phyloP scores from a whole-genome alignment of 2,329 filamentous ascomycete genomes.

The Exophiala calicioides region DNA sequence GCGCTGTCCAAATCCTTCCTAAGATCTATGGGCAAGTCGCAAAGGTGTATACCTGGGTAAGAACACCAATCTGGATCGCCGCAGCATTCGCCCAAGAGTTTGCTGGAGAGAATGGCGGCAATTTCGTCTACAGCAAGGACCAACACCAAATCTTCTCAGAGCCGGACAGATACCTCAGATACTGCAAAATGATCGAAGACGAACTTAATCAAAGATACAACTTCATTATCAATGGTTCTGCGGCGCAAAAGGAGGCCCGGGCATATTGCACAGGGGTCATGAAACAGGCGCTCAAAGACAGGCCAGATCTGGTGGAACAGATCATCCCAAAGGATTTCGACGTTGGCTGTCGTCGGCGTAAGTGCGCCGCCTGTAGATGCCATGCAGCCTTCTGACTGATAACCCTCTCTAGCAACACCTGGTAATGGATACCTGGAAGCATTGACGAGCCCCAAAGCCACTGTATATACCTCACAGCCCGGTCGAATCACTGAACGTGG shows the following conservation, averaged over 20 bases:
- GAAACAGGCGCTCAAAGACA: constrained; percentile 27
- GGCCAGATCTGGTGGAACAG: constrained; percentile 28
- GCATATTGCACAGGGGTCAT: constrained; percentile 29
- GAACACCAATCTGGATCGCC: constrained; percentile 35
- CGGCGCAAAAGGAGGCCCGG: constrained; percentile 12
- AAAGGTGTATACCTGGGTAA: constrained; percentile 35
- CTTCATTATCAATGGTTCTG: constrained; percentile 22
- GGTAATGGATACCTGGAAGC: constrained; percentile 30
- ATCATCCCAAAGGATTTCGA: constrained; percentile 32
- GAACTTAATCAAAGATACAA: constrained; percentile 27
- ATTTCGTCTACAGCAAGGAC: constrained; percentile 26
- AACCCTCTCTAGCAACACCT: too few species aligned
- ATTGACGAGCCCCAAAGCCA: constrained; percentile 20
- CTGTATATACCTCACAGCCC: constrained; percentile 11
- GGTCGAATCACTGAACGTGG: constrained; percentile 22
- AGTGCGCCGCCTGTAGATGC: too few species aligned
- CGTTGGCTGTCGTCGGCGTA: constrained; percentile 32
- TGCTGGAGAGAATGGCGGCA: constrained; percentile 29
- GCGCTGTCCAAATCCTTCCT: constrained; percentile 36
- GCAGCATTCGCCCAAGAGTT: constrained; percentile 28
- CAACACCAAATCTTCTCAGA: constrained; percentile 25
- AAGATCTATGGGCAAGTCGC: constrained; percentile 42
- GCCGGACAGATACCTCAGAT: constrained; percentile 22
- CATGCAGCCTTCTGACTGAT: too few species aligned
- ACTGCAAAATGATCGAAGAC: constrained; percentile 29